Evolutionary conservation across 179 eudicot genomes (phyloP).

Genomic region (Silene noctiflora): DNA sequence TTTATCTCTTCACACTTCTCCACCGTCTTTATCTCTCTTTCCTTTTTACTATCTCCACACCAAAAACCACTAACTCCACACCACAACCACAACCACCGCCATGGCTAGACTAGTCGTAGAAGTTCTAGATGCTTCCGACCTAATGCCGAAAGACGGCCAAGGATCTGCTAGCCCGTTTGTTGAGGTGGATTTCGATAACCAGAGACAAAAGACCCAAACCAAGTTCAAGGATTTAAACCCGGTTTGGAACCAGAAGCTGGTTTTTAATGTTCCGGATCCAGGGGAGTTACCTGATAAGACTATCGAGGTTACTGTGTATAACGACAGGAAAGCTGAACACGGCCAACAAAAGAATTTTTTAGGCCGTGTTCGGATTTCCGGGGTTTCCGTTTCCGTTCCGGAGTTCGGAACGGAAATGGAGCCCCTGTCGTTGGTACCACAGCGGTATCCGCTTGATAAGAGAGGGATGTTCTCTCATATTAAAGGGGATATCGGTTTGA

Average conservation of each 20-base stretch:
- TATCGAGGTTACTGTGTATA: slow-evolving; percentile 50
- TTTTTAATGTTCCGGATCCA: slow-evolving; percentile 44
- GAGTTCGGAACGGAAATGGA: slow-evolving; percentile 22
- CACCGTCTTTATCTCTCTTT: slow-evolving; percentile 12
- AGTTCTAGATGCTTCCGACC: slow-evolving; percentile 52
- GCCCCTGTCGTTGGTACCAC: slow-evolving; percentile 35
- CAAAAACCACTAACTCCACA: background rate
- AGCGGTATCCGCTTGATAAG: slow-evolving; percentile 80
- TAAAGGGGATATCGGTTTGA: slow-evolving; percentile 70
- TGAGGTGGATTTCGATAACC: slow-evolving; percentile 54
- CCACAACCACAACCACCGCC: slow-evolving; percentile 18
- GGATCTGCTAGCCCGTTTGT: slow-evolving; percentile 68
- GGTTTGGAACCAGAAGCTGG: slow-evolving; percentile 58
- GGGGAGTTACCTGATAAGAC: slow-evolving; percentile 28
- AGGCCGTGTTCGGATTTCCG: slow-evolving; percentile 76
- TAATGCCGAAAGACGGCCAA: slow-evolving; percentile 81
- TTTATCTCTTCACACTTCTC: slow-evolving; percentile 7
- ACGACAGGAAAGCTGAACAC: slow-evolving; percentile 39
- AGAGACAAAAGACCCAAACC: slow-evolving; percentile 47
- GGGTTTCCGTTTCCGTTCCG: slow-evolving; percentile 38
- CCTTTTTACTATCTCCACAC: background rate
- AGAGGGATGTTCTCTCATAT: slow-evolving; percentile 71
- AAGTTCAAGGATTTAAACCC: slow-evolving; percentile 72
- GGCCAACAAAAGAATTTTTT: slow-evolving; percentile 51
- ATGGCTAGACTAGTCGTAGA: slow-evolving; percentile 64